A percentile compares a stretch with the other conserved stretches of the same genome.
These are phyloP conservation scores for Debaryomyces sp. DNA, from an alignment of 1,139 yeast genomes.

Conservation along the genomic window DNA sequence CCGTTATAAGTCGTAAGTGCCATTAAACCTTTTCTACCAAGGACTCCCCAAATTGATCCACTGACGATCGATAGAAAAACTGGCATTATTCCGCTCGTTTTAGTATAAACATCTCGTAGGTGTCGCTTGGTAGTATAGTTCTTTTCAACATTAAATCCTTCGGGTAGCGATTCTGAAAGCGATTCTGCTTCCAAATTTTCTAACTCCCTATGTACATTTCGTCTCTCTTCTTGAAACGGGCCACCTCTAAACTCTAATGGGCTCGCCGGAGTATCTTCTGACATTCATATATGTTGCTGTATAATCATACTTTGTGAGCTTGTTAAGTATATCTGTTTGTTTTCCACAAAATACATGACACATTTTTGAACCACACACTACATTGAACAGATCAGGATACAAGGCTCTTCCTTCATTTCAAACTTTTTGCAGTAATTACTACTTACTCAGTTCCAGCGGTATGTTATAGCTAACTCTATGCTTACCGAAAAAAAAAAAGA, in stretches of 20 bases:
- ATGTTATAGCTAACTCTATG: too few species aligned
- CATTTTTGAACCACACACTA: too few species aligned
- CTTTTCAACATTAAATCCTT: constrained; percentile 23
- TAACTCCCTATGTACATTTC: background rate
- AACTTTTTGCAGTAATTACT: too few species aligned
- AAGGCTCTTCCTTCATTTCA: too few species aligned
- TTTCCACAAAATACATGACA: too few species aligned
- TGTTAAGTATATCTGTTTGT: too few species aligned
- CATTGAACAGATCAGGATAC: too few species aligned
- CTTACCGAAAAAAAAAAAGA: too few species aligned
- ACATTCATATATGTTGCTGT: background rate
- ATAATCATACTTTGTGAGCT: too few species aligned
- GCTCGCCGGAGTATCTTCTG: background rate
- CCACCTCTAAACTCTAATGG: background rate
- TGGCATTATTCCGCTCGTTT: background rate
- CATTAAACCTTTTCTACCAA: constrained; percentile 41
- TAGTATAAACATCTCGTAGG: background rate
- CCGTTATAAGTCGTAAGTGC: constrained; percentile 36
- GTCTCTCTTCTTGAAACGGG: background rate
- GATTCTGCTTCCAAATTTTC: constrained; percentile 24
- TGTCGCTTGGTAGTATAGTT: background rate
- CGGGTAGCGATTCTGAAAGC: constrained; percentile 27
- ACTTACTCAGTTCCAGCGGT: too few species aligned
- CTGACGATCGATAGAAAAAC: constrained; percentile 22
- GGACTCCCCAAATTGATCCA: constrained; percentile 47